Conservation (phyloP, 2,329 filamentous ascomycete species). For the Fusarium xylarioides region DNA sequence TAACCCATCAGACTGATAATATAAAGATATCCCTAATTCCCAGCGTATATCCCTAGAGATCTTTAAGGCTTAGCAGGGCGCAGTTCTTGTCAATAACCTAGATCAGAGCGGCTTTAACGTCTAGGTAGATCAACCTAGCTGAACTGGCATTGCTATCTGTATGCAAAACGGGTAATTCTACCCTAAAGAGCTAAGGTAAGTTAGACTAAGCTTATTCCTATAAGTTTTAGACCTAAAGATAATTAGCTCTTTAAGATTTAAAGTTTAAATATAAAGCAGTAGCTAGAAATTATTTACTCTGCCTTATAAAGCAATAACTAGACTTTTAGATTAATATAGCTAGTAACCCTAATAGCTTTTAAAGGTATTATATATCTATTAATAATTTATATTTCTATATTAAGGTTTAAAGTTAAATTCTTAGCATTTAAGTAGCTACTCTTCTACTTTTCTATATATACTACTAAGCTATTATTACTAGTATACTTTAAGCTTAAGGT, state of each 20-base stretch:
- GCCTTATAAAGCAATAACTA: neutral
- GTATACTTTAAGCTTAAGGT: neutral
- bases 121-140: neutral
- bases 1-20: neutral
- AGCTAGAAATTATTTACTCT: neutral
- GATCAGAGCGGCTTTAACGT: neutral
- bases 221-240: neutral
- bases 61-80: neutral
- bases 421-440: too few species aligned
- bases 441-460: neutral
- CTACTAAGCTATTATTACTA: neutral
- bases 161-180: neutral
- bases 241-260: neutral
- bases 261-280: neutral
- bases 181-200: too few species aligned
- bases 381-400: neutral
- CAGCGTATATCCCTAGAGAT: neutral
- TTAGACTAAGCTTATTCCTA: neutral
- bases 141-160: neutral
- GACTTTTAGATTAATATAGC: neutral
- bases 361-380: too few species aligned
- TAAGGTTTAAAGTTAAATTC: neutral
- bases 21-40: neutral
- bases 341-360: fast-evolving
- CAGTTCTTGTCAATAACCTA: neutral